Evolutionary conservation across 805 yeast genomes (phyloP).

Genomic region (Candida gorgasii): DNA sequence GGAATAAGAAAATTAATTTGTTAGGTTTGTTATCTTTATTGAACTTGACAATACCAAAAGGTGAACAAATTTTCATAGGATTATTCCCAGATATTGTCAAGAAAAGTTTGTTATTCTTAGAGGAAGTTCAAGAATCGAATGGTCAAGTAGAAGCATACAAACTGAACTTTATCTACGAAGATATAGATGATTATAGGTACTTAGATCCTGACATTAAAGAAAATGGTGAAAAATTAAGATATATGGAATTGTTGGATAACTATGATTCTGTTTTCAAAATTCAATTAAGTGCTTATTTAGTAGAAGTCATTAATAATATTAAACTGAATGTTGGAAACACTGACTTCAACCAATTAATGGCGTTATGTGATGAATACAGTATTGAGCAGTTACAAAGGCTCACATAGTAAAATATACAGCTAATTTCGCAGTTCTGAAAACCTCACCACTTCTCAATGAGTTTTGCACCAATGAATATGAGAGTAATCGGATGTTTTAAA

Average conservation of each 20-base stretch:
- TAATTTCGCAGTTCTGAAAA: neutral
- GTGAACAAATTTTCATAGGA: constrained; percentile 19
- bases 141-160: constrained; percentile 39
- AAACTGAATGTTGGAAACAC: constrained; percentile 22
- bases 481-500: neutral
- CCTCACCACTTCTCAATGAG: constrained; percentile 4
- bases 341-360: constrained; percentile 37
- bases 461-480: neutral
- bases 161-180: constrained; percentile 39
- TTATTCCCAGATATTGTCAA: constrained; percentile 31
- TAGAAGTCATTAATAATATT: constrained; percentile 27
- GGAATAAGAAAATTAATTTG: constrained; percentile 67
- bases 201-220: constrained; percentile 42
- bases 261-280: constrained; percentile 43
- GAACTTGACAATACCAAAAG: constrained; percentile 30
- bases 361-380: constrained; percentile 37
- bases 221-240: constrained; percentile 44
- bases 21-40: constrained; percentile 60
- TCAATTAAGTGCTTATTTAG: constrained; percentile 47
- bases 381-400: constrained; percentile 27
- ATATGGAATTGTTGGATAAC: constrained; percentile 29
- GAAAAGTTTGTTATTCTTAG: constrained; percentile 51
- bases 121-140: constrained; percentile 66
- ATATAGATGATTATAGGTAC: constrained; percentile 43
- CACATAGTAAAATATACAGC: neutral